These are phyloP conservation scores for Yarrowia yakushimensis DNA, from an alignment of 805 yeast species.

Conservation along the genomic window DNA sequence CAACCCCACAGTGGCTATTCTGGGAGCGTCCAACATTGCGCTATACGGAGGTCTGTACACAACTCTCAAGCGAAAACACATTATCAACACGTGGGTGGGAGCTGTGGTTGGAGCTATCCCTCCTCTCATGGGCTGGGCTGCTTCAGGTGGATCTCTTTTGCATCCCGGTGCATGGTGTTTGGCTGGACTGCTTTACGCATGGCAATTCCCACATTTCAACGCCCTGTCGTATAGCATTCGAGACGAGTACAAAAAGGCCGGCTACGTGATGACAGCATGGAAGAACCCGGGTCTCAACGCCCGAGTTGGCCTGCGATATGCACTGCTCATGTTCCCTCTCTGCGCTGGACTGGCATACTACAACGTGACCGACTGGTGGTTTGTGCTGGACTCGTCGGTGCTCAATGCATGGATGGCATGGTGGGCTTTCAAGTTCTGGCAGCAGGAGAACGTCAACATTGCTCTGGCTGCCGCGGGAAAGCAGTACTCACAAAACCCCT, in stretches of 20 bases:
- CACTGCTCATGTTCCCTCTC: conserved; percentile 89
- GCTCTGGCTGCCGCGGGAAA: conserved; percentile 26
- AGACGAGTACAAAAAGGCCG: conserved; percentile 85
- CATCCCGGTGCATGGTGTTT: conserved; percentile 96
- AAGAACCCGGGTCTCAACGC: conserved; percentile 90
- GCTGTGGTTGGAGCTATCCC: conserved; percentile 99
- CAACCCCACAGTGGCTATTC: conserved; percentile 72
- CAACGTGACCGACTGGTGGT: conserved; percentile 78
- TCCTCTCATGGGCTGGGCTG: conserved; percentile 99
- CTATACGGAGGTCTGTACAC: conserved; percentile 91
- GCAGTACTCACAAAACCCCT: conserved; percentile 40
- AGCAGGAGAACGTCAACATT: conserved; percentile 56
- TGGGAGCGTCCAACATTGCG: conserved; percentile 78
- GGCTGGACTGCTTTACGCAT: conserved; percentile 84
- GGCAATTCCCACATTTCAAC: conserved; percentile 99
- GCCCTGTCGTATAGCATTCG: conserved; percentile 84
- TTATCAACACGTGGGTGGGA: conserved; percentile 96
- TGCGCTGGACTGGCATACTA: conserved; percentile 78
- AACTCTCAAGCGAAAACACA: conserved; percentile 77
- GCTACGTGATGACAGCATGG: conserved; percentile 96
- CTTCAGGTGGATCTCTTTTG: conserved; percentile 51
- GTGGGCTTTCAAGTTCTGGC: conserved; percentile 79
- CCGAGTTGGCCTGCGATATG: conserved; percentile 85
- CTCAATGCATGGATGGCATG: conserved; percentile 84
- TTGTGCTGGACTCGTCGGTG: conserved; percentile 73